Evolutionary conservation across 495 filamentous ascomycete genomes (phyloP).

Genomic region (Podospora pseudoanserina): DNA sequence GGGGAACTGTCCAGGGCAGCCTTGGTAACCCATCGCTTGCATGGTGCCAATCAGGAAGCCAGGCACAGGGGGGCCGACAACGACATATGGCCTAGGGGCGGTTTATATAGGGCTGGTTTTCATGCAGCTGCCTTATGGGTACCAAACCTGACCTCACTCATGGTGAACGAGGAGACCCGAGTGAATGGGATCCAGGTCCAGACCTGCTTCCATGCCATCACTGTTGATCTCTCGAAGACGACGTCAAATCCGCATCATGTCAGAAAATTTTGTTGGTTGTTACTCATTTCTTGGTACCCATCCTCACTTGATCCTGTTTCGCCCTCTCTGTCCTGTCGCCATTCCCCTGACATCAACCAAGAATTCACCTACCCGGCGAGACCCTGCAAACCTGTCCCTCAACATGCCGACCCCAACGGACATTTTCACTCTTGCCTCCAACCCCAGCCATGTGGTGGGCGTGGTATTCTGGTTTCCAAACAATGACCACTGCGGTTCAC

Average conservation of each 20-base stretch:
- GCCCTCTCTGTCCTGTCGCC: too few species aligned
- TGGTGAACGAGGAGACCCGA: background rate
- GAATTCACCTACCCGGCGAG: background rate
- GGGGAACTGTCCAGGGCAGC: background rate
- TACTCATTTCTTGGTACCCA: too few species aligned
- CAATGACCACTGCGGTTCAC: background rate
- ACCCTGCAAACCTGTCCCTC: background rate
- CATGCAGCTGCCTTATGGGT: background rate
- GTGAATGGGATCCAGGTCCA: too few species aligned
- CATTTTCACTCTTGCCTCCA: background rate
- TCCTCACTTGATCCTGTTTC: too few species aligned
- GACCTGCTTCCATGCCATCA: too few species aligned
- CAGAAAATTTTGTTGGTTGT: too few species aligned
- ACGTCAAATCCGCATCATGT: too few species aligned
- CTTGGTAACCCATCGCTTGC: background rate
- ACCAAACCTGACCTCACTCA: background rate
- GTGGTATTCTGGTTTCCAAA: background rate
- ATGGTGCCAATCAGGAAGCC: background rate
- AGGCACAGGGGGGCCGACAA: background rate
- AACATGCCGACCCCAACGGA: background rate
- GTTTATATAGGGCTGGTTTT: background rate
- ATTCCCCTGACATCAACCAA: background rate
- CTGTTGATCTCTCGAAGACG: too few species aligned
- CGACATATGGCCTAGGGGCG: background rate
- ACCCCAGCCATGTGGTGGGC: background rate